Percentiles rank a stretch among this genome's conserved stretches.
phyloP scores from a whole-genome alignment of 129 eudicot species.

The Tanacetum coccineum region DNA sequence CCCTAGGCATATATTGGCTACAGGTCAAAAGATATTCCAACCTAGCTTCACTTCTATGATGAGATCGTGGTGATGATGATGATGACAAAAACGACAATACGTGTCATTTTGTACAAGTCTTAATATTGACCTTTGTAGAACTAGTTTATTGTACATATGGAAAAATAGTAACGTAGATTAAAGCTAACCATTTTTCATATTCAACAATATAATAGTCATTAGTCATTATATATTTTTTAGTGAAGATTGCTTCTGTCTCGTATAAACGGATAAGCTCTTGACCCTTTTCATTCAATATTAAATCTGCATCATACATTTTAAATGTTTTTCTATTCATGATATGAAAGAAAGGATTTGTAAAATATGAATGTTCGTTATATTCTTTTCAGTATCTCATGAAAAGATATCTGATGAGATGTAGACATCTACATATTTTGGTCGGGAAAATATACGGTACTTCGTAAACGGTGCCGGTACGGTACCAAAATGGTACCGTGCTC shows the following conservation, averaged over 20 bases:
- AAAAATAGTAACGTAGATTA: conserved; percentile 21
- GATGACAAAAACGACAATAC: background rate
- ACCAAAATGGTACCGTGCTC: too few relatives aligned
- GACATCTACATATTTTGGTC: too few relatives aligned
- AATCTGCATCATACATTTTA: too few relatives aligned
- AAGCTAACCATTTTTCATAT: conserved; percentile 10
- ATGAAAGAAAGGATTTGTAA: background rate
- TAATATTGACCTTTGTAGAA: conserved; percentile 9
- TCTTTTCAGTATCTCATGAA: background rate
- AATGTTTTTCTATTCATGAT: background rate
- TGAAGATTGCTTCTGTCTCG: background rate
- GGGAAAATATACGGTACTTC: too few relatives aligned
- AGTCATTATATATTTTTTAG: background rate
- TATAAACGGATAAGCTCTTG: background rate
- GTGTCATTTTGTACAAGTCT: conserved; percentile 18
- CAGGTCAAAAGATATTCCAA: conserved; percentile 67
- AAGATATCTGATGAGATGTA: background rate
- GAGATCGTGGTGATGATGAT: conserved; percentile 31
- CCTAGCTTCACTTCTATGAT: conserved; percentile 34
- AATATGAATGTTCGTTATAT: background rate
- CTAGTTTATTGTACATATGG: conserved; percentile 21
- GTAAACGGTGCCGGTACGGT: too few relatives aligned
- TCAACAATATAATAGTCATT: background rate
- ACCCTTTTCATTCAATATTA: background rate
- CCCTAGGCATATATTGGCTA: conserved; percentile 67